Evolutionary conservation across 768 basidiomycete genomes (phyloP).

Genomic region (Gymnopilus dilepis): DNA sequence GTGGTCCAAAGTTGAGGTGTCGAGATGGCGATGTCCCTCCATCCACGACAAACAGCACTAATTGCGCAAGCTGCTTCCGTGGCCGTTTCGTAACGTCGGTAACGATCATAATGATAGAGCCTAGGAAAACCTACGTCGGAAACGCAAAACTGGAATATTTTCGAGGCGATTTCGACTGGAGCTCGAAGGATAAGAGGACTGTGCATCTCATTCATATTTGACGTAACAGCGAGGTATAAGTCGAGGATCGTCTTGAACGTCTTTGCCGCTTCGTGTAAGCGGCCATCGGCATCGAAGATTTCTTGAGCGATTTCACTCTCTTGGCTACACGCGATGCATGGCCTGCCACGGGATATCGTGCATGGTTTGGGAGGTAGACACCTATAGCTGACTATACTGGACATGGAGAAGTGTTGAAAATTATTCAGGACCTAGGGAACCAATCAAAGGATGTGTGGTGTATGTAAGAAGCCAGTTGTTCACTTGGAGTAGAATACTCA

Average conservation of each 20-base stretch:
- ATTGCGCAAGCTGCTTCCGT: background rate
- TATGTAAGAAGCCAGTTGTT: too few species aligned
- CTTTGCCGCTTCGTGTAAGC: background rate
- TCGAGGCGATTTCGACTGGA: background rate
- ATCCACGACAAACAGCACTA: background rate
- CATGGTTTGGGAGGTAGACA: background rate
- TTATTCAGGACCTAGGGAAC: too few species aligned
- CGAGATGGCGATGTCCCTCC: background rate
- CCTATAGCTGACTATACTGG: background rate
- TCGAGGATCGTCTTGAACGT: background rate
- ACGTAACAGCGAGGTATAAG: background rate
- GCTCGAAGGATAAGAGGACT: background rate
- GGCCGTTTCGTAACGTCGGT: too few species aligned
- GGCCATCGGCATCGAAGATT: background rate
- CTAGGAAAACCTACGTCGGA: too few species aligned
- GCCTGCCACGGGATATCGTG: background rate
- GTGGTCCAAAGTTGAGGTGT: background rate
- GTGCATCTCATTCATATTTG: background rate
- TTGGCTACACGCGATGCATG: background rate
- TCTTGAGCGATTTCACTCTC: background rate
- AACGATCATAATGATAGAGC: too few species aligned
- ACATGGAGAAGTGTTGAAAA: too few species aligned
- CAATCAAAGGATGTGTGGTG: too few species aligned
- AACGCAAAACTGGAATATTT: conserved; percentile 1
- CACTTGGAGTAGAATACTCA: too few species aligned